Evolutionary conservation across 306 rosid genomes (phyloP), one percentile per base, ranked within the genome.

Genomic region (Arachis hypogaea): DNA sequence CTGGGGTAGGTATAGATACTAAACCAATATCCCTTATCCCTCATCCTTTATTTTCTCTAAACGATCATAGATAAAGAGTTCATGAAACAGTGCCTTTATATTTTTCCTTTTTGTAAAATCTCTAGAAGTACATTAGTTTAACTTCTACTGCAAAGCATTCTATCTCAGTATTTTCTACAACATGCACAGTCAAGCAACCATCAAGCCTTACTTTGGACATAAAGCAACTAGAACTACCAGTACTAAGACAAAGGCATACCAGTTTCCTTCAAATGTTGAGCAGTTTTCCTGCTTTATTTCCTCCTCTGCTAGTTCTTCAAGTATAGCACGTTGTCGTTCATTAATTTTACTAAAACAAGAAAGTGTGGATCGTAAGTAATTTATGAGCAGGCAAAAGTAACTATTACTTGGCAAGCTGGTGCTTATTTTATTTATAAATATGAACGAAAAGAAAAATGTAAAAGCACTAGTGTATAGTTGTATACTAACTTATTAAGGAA

Each of bases 241-340:
- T 61, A 49, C 62, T 65, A 69, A 56, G 40, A 38, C 43, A 58
- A 81, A 59, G 56, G 49, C 85, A 56, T 69, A 92, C 99, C 97
- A 89, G 30, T 85, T 90, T 85, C 81, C 96, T 81, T 82, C 83
- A 63, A 74, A 18, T 41, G 82, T 69, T 50, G 79, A 68, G 79
- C 73, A 64, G 74, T 71, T 81, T 80, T 66, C 93, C 73, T 59
- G 69, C 65, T 61, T 83, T 75, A 94, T 89, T 83, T 94, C 99
- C 82, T 92, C 99, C 86, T 79, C 77, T 3, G 85, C 96, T 63
- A 94, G 86, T 80, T 94, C 99, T 85, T 92, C 95, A 59, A 94
- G 83, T 74, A 94, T 87, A 16, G 90, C 96, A 65, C 86, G 96
- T 41, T 92, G 97, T 5, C 90, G 86, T 72, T 94, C 96, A 9